Evolutionary conservation across 2,329 filamentous ascomycete genomes (phyloP), one percentile per base, ranked within the genome.

Genomic region (Arthrobotrys iridis): DNA sequence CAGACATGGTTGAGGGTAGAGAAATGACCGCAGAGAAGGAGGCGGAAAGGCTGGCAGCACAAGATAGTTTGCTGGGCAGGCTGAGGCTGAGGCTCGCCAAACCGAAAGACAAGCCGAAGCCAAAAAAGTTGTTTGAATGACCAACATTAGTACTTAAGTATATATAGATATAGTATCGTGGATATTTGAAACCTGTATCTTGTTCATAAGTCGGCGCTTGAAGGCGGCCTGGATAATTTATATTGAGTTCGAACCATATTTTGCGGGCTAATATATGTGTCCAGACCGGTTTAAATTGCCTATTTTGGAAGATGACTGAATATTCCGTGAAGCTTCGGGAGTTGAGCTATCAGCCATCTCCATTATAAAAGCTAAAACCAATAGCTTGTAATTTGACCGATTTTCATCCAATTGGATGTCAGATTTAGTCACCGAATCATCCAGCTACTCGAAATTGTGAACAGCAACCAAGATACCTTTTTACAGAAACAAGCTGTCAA

Each of bases 1-100:
- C 93, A 13, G 91, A 94, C 81, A 86, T 97, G 79, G 94, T 98
- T 92, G 90, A 93, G 78, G 95, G 94, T 15, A 97, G 97, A 93
- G 86, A 92, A 80, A 65, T 76, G 71, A 43, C 57, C 3, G 63
- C 71, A 11, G 71, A 75, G 57, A 75, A 75, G 48, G 71, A 75
- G 2, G 63, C 63, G 4, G 71, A 75, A 30, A 63, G 71, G 41
- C 37, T 75, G 24, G 71, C 71, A 1, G 71, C 71, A 8, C 71
- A 75, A 33, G 71, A 75, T 7, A 75, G 71, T 40, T 43, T 75
- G 18, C 37, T 75, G 7, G 71, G 33, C 20, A 74, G 70, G 24
- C 37, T 75, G 26, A 75, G 68, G 41, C 18, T 75, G 8, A 75
- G 64, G 57, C 45, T 75, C 37, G 57, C 63, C 5, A 75, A 75